Base-by-base conservation (phyloP, 2,329 filamentous ascomycete species). In the Xenoacremonium recifei region DNA sequence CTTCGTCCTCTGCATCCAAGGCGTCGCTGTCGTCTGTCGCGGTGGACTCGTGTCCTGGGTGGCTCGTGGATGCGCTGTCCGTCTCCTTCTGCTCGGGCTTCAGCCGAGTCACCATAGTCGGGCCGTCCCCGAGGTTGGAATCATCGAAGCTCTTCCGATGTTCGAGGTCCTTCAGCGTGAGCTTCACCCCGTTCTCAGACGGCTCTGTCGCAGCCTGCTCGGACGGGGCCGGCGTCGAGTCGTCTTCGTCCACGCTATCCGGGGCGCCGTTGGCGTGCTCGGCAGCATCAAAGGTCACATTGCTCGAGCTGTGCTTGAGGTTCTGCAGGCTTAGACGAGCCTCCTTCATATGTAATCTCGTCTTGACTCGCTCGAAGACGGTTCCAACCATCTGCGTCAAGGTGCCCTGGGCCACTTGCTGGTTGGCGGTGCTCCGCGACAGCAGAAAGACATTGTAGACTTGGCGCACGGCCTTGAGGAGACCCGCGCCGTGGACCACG, bases 391-490 rank as follows among this genome's bases (percentile, higher is more conserved):
- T 99, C 68, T 99, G 93, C 4, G 92, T 96, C 59, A 99, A 72
- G 4, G 93, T 96, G 3, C 93, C 93, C 65, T 99, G 95, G 2
- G 95, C 95, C 37, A 97, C 89, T 65, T 96, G 91, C 71, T 99
- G 93, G 63, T 97, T 99, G 42, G 89, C 82, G 50, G 86, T 95
- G 50, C 85, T 96, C 62, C 93, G 90, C 53, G 92, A 97, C 37
- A 97, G 81, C 46, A 99, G 76, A 66, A 99, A 99, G 55, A 99
- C 95, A 71, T 99, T 99, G 75, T 99, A 99, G 44, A 96, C 95
- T 67, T 97, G 89, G 55, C 93, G 87, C 51, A 99, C 90, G 40
- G 93, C 92, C 72, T 99, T 99, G 51, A 99, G 76, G 48, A 99
- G 77, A 50, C 93, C 95, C 27, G 93, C 92, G 45, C 93, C 93